Conservation (phyloP, 306 rosid species). For the Benincasa hispida region DNA sequence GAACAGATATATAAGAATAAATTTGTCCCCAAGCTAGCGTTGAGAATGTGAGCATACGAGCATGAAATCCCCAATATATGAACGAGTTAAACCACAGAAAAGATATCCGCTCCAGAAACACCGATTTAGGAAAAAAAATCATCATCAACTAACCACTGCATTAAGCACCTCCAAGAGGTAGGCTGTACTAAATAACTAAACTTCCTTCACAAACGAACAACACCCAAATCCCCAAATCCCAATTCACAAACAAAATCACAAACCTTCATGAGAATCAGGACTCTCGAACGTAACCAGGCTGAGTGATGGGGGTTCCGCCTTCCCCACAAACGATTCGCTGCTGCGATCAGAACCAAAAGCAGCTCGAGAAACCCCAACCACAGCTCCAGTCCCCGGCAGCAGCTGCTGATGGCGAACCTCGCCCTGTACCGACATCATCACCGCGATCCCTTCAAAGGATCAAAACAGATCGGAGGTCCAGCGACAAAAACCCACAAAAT, state of each 20-base stretch:
- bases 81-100: neutral
- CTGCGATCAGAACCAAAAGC: slow-evolving; percentile 17
- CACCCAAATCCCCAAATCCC: neutral
- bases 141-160: neutral
- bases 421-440: slow-evolving; percentile 69
- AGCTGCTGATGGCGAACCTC: slow-evolving; percentile 43
- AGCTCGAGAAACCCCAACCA: slow-evolving; percentile 28
- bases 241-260: neutral
- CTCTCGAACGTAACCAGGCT: slow-evolving; percentile 19
- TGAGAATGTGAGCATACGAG: neutral
- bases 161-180: neutral
- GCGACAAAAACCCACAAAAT: neutral
- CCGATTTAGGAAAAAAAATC: neutral
- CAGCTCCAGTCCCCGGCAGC: slow-evolving; percentile 3
- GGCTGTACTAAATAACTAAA: neutral
- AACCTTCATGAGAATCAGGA: slow-evolving; percentile 34
- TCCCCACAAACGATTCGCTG: slow-evolving; percentile 12
- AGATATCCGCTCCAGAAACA: neutral
- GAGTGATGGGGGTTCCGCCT: slow-evolving; percentile 27
- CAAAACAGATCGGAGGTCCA: slow-evolving; percentile 5
- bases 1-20: neutral
- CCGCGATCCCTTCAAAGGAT: slow-evolving; percentile 10
- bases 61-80: neutral
- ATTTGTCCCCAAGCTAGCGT: neutral
- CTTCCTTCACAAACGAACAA: neutral